Conservation (phyloP, 78 protist genomes). For the Blattamonas nauphoetae region DNA sequence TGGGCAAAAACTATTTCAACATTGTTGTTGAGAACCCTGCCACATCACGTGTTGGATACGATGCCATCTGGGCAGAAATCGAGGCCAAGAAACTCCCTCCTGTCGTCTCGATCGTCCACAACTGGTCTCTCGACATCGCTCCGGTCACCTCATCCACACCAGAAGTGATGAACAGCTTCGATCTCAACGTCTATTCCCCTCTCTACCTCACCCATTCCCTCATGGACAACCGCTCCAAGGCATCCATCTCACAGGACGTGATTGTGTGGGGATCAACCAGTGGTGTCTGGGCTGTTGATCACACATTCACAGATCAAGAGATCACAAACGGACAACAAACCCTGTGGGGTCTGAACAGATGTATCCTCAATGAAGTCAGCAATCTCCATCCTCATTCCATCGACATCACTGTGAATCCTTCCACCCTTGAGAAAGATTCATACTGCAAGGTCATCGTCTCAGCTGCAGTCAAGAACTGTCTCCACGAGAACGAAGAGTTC, state of each 20-base stretch:
- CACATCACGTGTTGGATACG: neutral
- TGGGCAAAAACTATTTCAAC: neutral
- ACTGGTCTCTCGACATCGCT: neutral
- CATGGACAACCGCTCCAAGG: neutral
- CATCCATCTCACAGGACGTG: neutral
- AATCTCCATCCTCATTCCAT: neutral
- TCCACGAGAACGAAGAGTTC: neutral
- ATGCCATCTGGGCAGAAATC: neutral
- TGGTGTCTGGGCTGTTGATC: neutral
- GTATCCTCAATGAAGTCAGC: neutral
- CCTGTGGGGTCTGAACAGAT: constrained; percentile 2
- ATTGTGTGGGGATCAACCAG: neutral
- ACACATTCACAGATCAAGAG: neutral
- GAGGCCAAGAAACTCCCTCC: neutral
- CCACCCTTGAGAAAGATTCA: neutral
- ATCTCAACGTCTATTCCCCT: neutral
- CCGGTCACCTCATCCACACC: neutral
- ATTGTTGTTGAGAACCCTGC: neutral
- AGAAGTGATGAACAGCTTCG: neutral
- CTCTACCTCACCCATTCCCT: neutral
- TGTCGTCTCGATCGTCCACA: neutral
- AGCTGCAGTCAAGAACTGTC: neutral
- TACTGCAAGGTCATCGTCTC: neutral
- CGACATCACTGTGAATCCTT: neutral
- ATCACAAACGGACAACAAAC: neutral